Conservation (phyloP, 129 eudicot genomes). For the Chrysanthemum seticuspe region DNA sequence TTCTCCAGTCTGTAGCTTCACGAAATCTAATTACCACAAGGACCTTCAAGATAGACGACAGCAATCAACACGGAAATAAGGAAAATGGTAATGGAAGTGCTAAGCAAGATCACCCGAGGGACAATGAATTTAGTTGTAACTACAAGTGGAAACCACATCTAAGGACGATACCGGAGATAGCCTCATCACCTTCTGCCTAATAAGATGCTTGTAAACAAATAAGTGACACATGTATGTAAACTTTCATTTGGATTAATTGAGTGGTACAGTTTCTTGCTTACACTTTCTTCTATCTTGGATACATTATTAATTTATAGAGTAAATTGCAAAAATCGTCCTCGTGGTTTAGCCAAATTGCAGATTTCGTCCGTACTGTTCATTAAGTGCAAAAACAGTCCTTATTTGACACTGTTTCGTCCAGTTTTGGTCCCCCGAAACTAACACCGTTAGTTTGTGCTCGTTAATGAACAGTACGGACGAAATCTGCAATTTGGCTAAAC, state of each 20-base stretch:
- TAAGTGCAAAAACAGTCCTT: too few species aligned
- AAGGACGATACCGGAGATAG: slow-evolving; percentile 39
- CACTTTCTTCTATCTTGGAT: too few species aligned
- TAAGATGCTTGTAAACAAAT: slow-evolving; percentile 4
- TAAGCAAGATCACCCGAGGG: not conserved
- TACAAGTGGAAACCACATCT: slow-evolving; percentile 40
- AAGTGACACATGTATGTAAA: slow-evolving; percentile 3
- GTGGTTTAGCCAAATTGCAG: too few species aligned
- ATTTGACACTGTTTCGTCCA: too few species aligned
- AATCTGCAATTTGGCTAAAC: too few species aligned
- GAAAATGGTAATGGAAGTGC: not conserved
- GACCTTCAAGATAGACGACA: not conserved
- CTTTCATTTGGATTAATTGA: slow-evolving; percentile 6
- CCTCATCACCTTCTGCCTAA: slow-evolving; percentile 33
- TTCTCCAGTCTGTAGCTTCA: slow-evolving; percentile 22
- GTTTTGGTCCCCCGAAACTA: too few species aligned
- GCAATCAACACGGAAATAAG: not conserved
- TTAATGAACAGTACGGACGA: too few species aligned
- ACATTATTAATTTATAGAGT: too few species aligned
- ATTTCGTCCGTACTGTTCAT: too few species aligned
- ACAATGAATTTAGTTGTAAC: slow-evolving; percentile 12
- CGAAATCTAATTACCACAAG: slow-evolving; percentile 13
- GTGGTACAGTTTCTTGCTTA: too few species aligned
- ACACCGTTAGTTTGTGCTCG: too few species aligned
- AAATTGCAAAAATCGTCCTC: too few species aligned